Conservation (phyloP, 768 basidiomycete genomes). For the Mycena floridula region DNA sequence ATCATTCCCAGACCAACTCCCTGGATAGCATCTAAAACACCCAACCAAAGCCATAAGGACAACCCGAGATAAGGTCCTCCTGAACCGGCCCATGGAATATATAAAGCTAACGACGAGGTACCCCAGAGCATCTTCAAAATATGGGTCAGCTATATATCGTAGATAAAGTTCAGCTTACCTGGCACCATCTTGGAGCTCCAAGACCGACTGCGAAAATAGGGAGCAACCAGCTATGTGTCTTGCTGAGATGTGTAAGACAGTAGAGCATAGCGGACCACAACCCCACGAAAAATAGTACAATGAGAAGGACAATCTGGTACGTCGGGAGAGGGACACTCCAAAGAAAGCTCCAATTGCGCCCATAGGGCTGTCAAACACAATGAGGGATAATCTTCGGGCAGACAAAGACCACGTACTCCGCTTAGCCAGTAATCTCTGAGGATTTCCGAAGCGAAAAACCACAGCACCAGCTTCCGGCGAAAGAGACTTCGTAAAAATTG, state of each 20-base stretch:
- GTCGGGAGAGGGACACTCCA: conserved; percentile 81
- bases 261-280: conserved; percentile 76
- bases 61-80: conserved; percentile 87
- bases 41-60: conserved; percentile 91
- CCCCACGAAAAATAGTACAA: conserved; percentile 79
- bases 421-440: conserved; percentile 92
- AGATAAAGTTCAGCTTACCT: conserved; percentile 36
- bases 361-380: conserved; percentile 58
- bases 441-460: conserved; percentile 92
- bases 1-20: conserved; percentile 94
- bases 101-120: conserved; percentile 86
- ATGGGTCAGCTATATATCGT: background rate
- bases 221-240: conserved; percentile 92
- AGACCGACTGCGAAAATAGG: conserved; percentile 94
- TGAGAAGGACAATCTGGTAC: conserved; percentile 77
- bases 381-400: background rate
- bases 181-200: conserved; percentile 93
- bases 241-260: conserved; percentile 80
- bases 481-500: conserved; percentile 88
- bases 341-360: conserved; percentile 92
- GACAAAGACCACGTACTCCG: conserved; percentile 48
- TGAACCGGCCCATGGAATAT: conserved; percentile 88
- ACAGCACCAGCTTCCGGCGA: conserved; percentile 85
- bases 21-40: conserved; percentile 89
- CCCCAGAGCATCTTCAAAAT: conserved; percentile 80